These are phyloP conservation scores for Dissophora globulifera DNA, from an alignment of 192 early-diverging fungal genomes.

Conservation along the genomic window DNA sequence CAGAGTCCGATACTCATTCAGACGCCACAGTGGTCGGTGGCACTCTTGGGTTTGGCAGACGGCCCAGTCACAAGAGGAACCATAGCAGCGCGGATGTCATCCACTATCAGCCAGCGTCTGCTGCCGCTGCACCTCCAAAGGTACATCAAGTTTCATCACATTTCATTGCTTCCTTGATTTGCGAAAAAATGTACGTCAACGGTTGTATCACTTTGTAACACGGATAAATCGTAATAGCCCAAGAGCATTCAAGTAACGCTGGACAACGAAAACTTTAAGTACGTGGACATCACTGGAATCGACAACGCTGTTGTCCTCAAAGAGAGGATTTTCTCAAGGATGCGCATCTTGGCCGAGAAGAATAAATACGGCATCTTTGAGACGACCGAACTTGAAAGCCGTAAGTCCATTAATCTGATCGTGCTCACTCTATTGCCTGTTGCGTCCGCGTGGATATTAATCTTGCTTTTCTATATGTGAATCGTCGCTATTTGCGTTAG, in stretches of 20 bases:
- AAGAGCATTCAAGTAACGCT: constrained; percentile 48
- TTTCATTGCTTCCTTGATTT: neutral
- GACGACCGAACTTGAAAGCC: constrained; percentile 45
- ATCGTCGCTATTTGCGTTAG: no score
- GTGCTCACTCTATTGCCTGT: no score
- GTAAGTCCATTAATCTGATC: constrained; percentile 38
- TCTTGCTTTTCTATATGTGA: no score
- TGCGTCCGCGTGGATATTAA: no score
- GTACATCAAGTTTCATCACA: no score
- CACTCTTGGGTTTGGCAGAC: constrained; percentile 38
- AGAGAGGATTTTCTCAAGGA: constrained; percentile 49
- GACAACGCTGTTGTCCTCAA: constrained; percentile 48
- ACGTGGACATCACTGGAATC: constrained; percentile 43
- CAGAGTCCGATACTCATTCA: constrained; percentile 1
- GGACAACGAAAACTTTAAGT: constrained; percentile 50
- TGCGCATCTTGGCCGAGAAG: constrained; percentile 49
- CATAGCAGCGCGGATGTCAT: constrained; percentile 52
- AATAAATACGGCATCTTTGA: constrained; percentile 53
- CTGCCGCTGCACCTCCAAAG: constrained; percentile 13
- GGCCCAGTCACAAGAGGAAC: constrained; percentile 44
- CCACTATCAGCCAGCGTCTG: constrained; percentile 23
- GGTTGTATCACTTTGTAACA: no score
- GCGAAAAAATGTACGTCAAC: no score
- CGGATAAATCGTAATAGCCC: no score
- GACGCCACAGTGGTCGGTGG: constrained; percentile 48